phyloP scores from a whole-genome alignment of 2,329 filamentous ascomycete species.

The Venturia effusa region DNA sequence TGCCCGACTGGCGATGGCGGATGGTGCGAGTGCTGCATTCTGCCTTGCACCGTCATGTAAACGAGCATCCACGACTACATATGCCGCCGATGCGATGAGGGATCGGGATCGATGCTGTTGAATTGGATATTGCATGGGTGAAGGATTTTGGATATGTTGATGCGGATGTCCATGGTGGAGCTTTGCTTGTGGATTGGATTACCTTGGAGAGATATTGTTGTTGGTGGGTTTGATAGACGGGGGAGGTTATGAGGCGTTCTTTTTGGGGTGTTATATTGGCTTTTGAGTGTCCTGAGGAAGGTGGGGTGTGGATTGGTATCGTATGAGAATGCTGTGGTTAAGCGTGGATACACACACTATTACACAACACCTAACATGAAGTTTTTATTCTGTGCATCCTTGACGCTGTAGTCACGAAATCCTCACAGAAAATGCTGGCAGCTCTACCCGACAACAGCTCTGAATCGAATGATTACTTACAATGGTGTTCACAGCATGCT shows the following conservation, averaged over 20 bases:
- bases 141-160: neutral
- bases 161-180: neutral
- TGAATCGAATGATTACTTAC: too few relatives aligned
- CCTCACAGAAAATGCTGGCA: too few relatives aligned
- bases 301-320: neutral
- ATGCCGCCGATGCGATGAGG: neutral
- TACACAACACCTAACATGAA: too few relatives aligned
- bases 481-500: too few relatives aligned
- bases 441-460: too few relatives aligned
- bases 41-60: slow-evolving; percentile 9
- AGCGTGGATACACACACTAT: neutral
- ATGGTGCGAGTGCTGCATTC: slow-evolving; percentile 10
- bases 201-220: neutral
- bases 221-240: neutral
- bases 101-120: neutral
- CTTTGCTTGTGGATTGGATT: neutral
- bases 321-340: neutral
- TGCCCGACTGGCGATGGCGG: slow-evolving; percentile 11
- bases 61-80: neutral
- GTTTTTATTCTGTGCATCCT: too few relatives aligned
- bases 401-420: too few relatives aligned
- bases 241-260: neutral
- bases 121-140: neutral
- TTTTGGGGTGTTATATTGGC: neutral
- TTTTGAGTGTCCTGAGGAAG: neutral